These are phyloP conservation scores for Solanum piurae DNA, from an alignment of 257 asterid genomes.

Conservation along the genomic window DNA sequence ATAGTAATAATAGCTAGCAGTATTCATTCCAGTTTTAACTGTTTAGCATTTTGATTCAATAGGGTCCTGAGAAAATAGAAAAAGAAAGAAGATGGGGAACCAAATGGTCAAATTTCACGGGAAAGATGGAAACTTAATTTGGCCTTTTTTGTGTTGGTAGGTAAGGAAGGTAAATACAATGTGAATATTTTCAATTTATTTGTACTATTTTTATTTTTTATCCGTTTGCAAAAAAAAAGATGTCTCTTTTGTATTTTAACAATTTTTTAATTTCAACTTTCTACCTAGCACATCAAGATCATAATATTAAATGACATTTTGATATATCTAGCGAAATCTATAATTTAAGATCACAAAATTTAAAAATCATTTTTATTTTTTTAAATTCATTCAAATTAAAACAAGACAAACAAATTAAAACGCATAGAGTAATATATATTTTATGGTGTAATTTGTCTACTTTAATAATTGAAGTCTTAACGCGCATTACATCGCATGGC, in stretches of 20 bases:
- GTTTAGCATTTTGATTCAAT: background rate
- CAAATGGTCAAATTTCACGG: background rate
- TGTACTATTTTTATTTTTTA: too few relatives aligned
- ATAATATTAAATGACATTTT: too few relatives aligned
- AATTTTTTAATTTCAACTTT: too few relatives aligned
- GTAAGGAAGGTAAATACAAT: background rate
- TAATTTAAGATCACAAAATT: too few relatives aligned
- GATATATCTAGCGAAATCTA: too few relatives aligned
- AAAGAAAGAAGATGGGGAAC: background rate
- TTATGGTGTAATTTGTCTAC: background rate
- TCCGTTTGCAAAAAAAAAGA: too few relatives aligned
- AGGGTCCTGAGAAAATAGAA: background rate
- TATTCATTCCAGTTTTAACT: background rate
- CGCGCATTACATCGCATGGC: background rate
- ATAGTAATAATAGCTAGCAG: background rate
- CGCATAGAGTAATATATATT: too few relatives aligned
- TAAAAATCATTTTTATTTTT: too few relatives aligned
- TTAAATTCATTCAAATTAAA: too few relatives aligned
- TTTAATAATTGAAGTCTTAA: background rate
- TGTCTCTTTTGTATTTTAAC: accelerated
- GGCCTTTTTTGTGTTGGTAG: background rate
- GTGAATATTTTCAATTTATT: too few relatives aligned
- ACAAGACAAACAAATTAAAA: too few relatives aligned
- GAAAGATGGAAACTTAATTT: background rate
- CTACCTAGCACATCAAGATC: background rate